Conservation (phyloP, 352 stramenopile species). For the Phytophthora agathidicida region DNA sequence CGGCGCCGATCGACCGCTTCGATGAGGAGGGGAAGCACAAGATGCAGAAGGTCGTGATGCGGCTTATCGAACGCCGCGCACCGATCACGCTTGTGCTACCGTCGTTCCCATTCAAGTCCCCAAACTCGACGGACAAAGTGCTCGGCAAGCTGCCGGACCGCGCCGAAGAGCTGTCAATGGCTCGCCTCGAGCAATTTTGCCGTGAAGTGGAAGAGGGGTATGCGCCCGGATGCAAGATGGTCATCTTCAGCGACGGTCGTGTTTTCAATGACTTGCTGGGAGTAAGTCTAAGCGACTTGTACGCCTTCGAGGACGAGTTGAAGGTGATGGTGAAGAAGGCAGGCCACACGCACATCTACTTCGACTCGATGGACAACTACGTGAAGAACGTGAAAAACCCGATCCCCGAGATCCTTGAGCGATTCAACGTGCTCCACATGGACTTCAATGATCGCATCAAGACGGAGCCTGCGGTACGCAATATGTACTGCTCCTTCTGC, state of each 20-base stretch:
- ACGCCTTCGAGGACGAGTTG: conserved; percentile 15
- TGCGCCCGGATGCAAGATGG: conserved; percentile 17
- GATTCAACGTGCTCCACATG: conserved; percentile 26
- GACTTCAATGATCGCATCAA: conserved; percentile 21
- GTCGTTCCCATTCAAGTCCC: conserved; percentile 24
- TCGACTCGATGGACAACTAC: conserved; percentile 29
- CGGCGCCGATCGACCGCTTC: conserved; percentile 14
- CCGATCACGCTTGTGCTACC: conserved; percentile 24
- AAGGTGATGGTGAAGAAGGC: conserved; percentile 18
- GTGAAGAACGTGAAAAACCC: conserved; percentile 23
- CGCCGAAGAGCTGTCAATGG: conserved; percentile 16
- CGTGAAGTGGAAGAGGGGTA: conserved; percentile 20
- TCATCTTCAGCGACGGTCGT: conserved; percentile 25
- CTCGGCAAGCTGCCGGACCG: conserved; percentile 19
- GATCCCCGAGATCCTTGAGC: conserved; percentile 21
- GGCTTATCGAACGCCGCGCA: conserved; percentile 15
- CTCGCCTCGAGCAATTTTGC: conserved; percentile 24
- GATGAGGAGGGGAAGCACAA: conserved; percentile 17
- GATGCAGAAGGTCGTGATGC: conserved; percentile 21
- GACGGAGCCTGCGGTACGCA: conserved; percentile 16
- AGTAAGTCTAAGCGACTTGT: conserved; percentile 10
- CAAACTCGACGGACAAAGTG: conserved; percentile 23
- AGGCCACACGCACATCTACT: conserved; percentile 21
- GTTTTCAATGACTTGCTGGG: conserved; percentile 26
- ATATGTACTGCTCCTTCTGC: conserved; percentile 25